Conservation (phyloP, 179 eudicot species). For the Silene noctiflora region DNA sequence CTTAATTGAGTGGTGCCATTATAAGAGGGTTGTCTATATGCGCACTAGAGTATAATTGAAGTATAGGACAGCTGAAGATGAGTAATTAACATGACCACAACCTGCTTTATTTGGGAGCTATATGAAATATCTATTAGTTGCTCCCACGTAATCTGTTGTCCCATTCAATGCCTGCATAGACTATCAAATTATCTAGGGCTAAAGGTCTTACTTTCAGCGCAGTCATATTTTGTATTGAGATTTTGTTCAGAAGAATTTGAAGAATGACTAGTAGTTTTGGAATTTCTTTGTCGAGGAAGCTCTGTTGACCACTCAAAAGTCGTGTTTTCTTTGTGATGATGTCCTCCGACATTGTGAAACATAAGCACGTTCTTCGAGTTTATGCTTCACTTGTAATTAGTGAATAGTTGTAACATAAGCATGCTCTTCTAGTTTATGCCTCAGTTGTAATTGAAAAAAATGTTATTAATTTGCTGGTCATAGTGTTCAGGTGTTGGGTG, state of each 20-base stretch:
- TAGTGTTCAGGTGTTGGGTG: slow-evolving; percentile 2
- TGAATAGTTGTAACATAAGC: not conserved
- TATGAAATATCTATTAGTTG: slow-evolving; percentile 6
- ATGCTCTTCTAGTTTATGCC: too few species aligned
- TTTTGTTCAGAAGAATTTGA: not conserved
- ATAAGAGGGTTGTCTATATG: not conserved
- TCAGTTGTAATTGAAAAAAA: too few species aligned
- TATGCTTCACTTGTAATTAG: not conserved
- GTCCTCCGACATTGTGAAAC: slow-evolving; percentile 1
- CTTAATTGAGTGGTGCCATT: not conserved
- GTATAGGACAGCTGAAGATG: not conserved
- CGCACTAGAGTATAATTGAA: not conserved
- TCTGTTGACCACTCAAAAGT: not conserved
- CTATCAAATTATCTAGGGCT: not conserved
- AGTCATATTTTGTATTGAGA: slow-evolving; percentile 1
- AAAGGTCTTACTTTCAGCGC: not conserved
- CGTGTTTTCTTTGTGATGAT: not conserved
- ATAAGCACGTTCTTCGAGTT: not conserved
- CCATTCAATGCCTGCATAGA: not conserved
- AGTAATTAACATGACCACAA: slow-evolving; percentile 2
- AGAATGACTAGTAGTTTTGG: not conserved
- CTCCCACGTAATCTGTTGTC: not conserved
- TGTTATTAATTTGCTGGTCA: not conserved
- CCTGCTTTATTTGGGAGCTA: not conserved
- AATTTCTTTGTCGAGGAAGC: slow-evolving; percentile 4